Conservation (phyloP, 768 basidiomycete genomes). For the Auricularia sp. region DNA sequence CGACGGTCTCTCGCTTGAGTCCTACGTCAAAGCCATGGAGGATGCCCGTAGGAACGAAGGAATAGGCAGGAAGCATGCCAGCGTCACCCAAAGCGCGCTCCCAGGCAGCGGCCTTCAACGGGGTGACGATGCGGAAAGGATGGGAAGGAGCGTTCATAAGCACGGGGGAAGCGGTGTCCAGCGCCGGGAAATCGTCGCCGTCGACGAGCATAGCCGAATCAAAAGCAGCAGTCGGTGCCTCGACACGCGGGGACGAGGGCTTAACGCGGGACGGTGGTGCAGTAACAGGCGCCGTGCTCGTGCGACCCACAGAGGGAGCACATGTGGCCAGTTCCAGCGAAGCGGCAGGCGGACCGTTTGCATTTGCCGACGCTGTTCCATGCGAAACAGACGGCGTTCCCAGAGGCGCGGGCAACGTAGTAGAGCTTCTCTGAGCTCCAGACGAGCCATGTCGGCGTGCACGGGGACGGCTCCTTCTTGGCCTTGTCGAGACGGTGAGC, state of each 20-base stretch:
- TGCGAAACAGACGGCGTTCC: background rate
- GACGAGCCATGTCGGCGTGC: background rate
- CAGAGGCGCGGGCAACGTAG: background rate
- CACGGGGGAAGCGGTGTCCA: background rate
- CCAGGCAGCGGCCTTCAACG: background rate
- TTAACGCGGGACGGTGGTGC: background rate
- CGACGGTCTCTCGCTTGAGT: background rate
- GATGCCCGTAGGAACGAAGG: background rate
- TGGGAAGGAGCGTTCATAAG: background rate
- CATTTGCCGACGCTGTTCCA: background rate
- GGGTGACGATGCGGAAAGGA: background rate
- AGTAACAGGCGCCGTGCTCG: background rate
- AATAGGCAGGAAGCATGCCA: background rate
- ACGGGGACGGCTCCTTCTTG: too few relatives aligned
- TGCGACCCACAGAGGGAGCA: background rate
- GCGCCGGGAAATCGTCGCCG: conserved; percentile 1
- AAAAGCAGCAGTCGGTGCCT: background rate
- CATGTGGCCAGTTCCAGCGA: background rate
- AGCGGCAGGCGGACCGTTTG: background rate
- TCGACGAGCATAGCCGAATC: conserved; percentile 7
- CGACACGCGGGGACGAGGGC: background rate
- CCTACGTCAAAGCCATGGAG: background rate
- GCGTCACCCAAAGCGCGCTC: background rate
- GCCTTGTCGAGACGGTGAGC: too few relatives aligned
- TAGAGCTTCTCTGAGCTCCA: background rate